phyloP scores from a whole-genome alignment of 2,329 filamentous ascomycete species.

The Ascomycota sp. region DNA sequence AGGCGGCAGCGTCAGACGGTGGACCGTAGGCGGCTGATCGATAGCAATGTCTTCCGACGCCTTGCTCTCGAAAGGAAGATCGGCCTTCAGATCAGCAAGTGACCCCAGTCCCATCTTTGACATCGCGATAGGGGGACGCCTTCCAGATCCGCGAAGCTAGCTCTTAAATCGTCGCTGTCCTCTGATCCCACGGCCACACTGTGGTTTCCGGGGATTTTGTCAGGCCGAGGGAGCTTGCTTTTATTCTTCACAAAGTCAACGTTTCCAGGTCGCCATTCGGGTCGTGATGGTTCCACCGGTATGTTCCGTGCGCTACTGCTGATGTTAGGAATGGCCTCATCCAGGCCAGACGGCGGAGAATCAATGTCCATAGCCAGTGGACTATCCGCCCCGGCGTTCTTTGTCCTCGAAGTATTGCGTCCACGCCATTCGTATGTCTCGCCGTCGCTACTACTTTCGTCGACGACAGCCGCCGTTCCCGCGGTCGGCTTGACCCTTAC shows the following conservation, averaged over 20 bases:
- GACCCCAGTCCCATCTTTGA: conserved; percentile 28
- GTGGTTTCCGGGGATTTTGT: conserved; percentile 8
- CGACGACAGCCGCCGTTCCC: conserved; percentile 24
- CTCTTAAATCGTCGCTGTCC: conserved; percentile 32
- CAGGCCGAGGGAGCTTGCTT: conserved; percentile 4
- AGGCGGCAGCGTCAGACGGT: conserved; percentile 23
- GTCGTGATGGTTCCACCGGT: conserved; percentile 34
- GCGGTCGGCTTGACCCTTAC: conserved; percentile 32
- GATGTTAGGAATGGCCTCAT: conserved; percentile 4
- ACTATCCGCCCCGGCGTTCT: conserved; percentile 16
- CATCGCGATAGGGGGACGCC: conserved; percentile 34
- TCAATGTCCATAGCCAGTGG: conserved; percentile 48
- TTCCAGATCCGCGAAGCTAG: conserved; percentile 31
- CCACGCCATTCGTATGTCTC: conserved; percentile 15
- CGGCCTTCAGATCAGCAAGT: conserved; percentile 33
- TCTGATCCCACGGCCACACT: conserved; percentile 27
- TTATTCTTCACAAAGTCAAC: conserved; percentile 9
- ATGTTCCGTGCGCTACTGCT: conserved; percentile 25
- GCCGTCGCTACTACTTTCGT: conserved; percentile 25
- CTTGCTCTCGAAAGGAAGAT: conserved; percentile 34
- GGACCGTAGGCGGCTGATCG: conserved; percentile 10
- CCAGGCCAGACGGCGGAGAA: conserved; percentile 19
- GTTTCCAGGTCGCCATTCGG: conserved; percentile 37
- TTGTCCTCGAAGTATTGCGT: conserved; percentile 10
- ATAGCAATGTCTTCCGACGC: conserved; percentile 21